These are phyloP conservation scores for Yamadazyma akitaensis DNA, from an alignment of 805 yeast genomes.

Conservation along the genomic window DNA sequence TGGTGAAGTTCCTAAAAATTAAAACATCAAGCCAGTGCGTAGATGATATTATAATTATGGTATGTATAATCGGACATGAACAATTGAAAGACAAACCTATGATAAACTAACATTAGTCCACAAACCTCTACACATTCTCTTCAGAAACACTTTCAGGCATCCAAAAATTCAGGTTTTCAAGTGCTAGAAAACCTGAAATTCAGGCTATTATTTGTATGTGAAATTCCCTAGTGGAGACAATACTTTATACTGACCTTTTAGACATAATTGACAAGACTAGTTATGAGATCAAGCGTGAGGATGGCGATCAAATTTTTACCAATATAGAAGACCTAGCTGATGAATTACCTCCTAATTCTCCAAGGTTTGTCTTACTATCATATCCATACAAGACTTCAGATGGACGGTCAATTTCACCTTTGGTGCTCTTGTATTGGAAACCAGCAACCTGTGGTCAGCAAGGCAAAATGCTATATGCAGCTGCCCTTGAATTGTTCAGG, in stretches of 20 bases:
- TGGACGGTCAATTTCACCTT: constrained; percentile 71
- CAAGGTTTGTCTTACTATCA: constrained; percentile 72
- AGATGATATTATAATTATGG: constrained; percentile 2
- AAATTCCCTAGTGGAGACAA: constrained; percentile 3
- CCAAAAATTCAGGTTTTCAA: constrained; percentile 69
- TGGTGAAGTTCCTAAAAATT: neutral
- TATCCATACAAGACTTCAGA: constrained; percentile 69
- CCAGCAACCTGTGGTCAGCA: constrained; percentile 86
- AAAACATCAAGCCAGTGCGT: constrained; percentile 3
- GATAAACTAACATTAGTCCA: constrained; percentile 7
- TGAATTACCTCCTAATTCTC: constrained; percentile 77
- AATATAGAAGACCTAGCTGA: constrained; percentile 64
- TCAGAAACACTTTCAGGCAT: constrained; percentile 57
- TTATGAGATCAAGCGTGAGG: constrained; percentile 52
- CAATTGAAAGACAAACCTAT: neutral
- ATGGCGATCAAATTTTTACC: constrained; percentile 43
- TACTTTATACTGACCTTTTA: constrained; percentile 8
- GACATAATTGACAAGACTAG: constrained; percentile 53
- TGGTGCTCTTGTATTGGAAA: constrained; percentile 80
- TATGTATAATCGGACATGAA: neutral
- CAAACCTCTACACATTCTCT: constrained; percentile 56
- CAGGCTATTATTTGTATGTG: constrained; percentile 61
- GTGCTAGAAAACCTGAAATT: constrained; percentile 59
- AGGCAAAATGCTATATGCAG: constrained; percentile 84
- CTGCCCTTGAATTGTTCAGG: constrained; percentile 78